phyloP scores from a whole-genome alignment of 1,139 yeast genomes.

The Hansenula anomala region DNA sequence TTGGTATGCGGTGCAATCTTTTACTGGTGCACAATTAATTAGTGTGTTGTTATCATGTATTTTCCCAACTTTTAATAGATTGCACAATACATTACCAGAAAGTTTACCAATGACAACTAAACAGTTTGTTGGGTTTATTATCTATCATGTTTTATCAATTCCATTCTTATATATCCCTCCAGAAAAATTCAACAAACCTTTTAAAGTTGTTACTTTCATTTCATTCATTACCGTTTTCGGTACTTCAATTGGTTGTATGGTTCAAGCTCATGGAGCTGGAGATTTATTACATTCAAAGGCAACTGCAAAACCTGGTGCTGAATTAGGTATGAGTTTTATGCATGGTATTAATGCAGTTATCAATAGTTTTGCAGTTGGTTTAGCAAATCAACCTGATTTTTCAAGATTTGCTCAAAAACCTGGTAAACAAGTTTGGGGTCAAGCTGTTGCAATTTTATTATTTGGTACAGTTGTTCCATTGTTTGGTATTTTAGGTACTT shows the following conservation, averaged over 20 bases:
- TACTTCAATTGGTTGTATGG: conserved; percentile 27
- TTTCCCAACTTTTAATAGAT: conserved; percentile 21
- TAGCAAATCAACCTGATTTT: conserved; percentile 36
- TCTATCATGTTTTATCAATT: conserved; percentile 25
- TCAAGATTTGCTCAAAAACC: conserved; percentile 34
- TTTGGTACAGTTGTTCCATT: conserved; percentile 36
- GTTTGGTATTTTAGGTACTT: conserved; percentile 34
- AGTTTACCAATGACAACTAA: conserved; percentile 25
- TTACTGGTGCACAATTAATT: conserved; percentile 27
- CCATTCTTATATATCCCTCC: conserved; percentile 24
- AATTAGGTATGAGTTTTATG: conserved; percentile 27
- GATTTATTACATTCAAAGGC: conserved; percentile 17
- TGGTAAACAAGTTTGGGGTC: conserved; percentile 25
- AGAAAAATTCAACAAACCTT: conserved; percentile 19
- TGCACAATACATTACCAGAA: conserved; percentile 25
- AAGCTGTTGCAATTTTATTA: conserved; percentile 24
- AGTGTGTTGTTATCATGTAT: conserved; percentile 23
- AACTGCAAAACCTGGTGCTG: conserved; percentile 23
- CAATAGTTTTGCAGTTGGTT: conserved; percentile 28
- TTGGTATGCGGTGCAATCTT: conserved; percentile 29
- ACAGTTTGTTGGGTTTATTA: conserved; percentile 24
- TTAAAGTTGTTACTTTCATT: conserved; percentile 22
- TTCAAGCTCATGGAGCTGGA: conserved; percentile 26
- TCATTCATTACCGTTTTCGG: conserved; percentile 29
- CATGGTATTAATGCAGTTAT: conserved; percentile 28